Evolutionary conservation across 2,329 filamentous ascomycete species (phyloP).

Genomic region (Aspergillus pseudoviridinutans): DNA sequence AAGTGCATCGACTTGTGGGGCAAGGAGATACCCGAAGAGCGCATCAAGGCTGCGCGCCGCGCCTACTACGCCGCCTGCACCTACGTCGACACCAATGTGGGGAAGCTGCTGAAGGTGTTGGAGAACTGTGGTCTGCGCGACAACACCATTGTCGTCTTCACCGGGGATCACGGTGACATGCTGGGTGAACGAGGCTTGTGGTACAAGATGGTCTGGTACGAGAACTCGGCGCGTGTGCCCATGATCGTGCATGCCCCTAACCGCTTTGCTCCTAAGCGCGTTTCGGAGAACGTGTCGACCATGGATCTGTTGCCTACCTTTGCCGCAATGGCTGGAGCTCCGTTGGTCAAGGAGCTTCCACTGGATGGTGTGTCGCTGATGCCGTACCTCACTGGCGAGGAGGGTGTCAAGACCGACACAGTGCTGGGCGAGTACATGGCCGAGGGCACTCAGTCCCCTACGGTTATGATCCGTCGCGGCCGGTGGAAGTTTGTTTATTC

Average conservation of each 20-base stretch:
- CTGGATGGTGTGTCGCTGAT: conserved; percentile 81
- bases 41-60: conserved; percentile 77
- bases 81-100: conserved; percentile 91
- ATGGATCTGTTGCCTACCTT: conserved; percentile 87
- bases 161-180: conserved; percentile 94
- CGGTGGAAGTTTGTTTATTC: conserved; percentile 90
- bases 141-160: conserved; percentile 88
- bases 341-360: conserved; percentile 66
- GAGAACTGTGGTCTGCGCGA: conserved; percentile 76
- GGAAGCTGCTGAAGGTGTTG: conserved; percentile 71
- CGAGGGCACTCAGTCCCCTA: conserved; percentile 80
- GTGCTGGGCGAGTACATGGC: conserved; percentile 96
- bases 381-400: conserved; percentile 63
- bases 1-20: conserved; percentile 85
- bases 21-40: conserved; percentile 76
- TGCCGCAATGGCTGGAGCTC: conserved; percentile 72
- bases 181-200: conserved; percentile 85
- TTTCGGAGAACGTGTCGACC: conserved; percentile 81
- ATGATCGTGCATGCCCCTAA: conserved; percentile 79
- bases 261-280: conserved; percentile 69
- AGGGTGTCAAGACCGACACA: conserved; percentile 64
- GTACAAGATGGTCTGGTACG: conserved; percentile 98
- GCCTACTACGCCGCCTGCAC: conserved; percentile 92
- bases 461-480: conserved; percentile 91
- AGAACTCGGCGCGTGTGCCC: conserved; percentile 84